Conservation (phyloP, 2,329 filamentous ascomycete genomes). For the Monilinia fructigena region DNA sequence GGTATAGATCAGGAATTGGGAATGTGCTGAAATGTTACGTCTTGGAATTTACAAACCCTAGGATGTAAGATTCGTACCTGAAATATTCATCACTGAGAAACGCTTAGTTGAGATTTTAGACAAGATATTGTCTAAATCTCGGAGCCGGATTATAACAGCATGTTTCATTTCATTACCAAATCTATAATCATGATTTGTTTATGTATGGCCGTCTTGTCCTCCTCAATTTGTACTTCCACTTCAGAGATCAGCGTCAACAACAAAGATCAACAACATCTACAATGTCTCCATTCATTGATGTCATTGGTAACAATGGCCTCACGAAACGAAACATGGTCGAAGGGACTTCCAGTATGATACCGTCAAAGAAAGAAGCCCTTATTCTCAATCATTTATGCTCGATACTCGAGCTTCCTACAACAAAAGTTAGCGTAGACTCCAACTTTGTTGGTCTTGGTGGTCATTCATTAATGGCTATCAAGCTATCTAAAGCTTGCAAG, state of each 20-base stretch:
- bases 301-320: conserved; percentile 4
- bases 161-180: background rate
- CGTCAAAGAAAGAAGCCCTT: conserved; percentile 19
- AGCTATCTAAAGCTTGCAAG: conserved; percentile 44
- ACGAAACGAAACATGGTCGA: conserved; percentile 9
- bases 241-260: conserved; percentile 13
- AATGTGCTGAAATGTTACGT: background rate
- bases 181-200: background rate
- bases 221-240: background rate
- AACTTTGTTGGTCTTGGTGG: conserved; percentile 49
- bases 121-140: background rate
- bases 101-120: conserved; percentile 11
- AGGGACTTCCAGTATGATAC: background rate
- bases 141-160: conserved; percentile 1
- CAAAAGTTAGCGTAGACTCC: background rate
- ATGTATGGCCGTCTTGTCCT: conserved; percentile 20
- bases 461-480: conserved; percentile 49
- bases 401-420: background rate
- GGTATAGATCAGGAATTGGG: background rate
- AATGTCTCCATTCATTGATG: conserved; percentile 20
- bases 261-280: background rate
- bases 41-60: background rate
- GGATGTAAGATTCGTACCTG: conserved; percentile 2
- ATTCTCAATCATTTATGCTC: conserved; percentile 9
- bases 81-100: background rate